Evolutionary conservation across 106 monocot species (phyloP).

Genomic region (Ottelia alismoides): DNA sequence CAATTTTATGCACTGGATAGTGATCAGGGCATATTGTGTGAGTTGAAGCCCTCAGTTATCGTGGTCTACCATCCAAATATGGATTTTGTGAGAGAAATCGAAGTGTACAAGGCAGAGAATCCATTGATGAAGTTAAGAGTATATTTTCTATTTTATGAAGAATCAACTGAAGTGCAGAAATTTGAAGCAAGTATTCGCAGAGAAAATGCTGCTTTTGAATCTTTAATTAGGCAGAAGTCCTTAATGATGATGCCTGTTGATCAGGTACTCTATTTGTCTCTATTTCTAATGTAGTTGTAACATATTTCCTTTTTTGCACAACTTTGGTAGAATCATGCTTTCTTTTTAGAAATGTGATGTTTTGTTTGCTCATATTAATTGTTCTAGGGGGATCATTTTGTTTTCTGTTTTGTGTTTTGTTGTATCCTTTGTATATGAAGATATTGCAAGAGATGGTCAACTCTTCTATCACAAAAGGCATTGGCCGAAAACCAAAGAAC

Average conservation of each 20-base stretch:
- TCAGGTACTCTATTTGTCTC: constrained; percentile 59
- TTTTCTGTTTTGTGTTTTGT: too few relatives aligned
- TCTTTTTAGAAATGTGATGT: too few relatives aligned
- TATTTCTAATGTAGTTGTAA: too few relatives aligned
- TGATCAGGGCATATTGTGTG: constrained; percentile 46
- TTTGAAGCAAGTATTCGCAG: constrained; percentile 86
- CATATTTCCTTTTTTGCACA: too few relatives aligned
- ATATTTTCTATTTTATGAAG: constrained; percentile 94
- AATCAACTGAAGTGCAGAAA: constrained; percentile 88
- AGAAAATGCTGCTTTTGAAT: constrained; percentile 94
- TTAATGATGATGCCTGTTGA: constrained; percentile 95
- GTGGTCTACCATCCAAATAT: constrained; percentile 94
- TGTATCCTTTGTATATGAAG: too few relatives aligned
- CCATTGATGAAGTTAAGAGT: constrained; percentile 64
- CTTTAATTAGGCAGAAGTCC: constrained; percentile 96
- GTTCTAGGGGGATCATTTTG: too few relatives aligned
- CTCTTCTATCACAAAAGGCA: too few relatives aligned
- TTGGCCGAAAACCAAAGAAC: too few relatives aligned
- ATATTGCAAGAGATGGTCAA: too few relatives aligned
- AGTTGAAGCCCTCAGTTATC: constrained; percentile 71
- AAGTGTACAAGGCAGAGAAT: constrained; percentile 93
- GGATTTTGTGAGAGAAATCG: constrained; percentile 90
- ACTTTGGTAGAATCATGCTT: too few relatives aligned
- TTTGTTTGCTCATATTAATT: too few relatives aligned
- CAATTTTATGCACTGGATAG: constrained; percentile 94